Evolutionary conservation across 805 yeast genomes (phyloP), one percentile per base, ranked within the genome.

Genomic region (Yamadazyma takamatsuzukensis): DNA sequence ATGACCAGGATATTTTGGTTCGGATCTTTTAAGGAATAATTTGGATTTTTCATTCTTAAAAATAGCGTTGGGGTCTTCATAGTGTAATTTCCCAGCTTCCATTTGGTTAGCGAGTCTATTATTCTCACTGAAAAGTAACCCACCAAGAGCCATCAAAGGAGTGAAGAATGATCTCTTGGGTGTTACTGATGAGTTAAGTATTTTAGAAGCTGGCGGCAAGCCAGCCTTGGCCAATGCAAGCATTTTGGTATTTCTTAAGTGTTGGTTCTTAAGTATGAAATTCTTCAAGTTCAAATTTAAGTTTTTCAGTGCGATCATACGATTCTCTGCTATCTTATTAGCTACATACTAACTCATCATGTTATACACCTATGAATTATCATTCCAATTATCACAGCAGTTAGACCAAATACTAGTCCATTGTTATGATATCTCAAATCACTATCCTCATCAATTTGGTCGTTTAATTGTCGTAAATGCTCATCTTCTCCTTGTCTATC

Each of bases 1-100:
- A 53, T 88, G 95, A 2, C 85, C 87, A 2, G 81, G 81, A 56
- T 81, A 86, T 25, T 69, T 62, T 1, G 75, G 72, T 21, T 44
- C 51, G 1, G 61, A 55, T 35, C 80, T 53, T 22, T 47, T 39
- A 43, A 72, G 68, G 13, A 17, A 12, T 29, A 44, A 46, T 13
- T 55, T 57, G 23, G 47, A 54, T 12, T 35, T 35, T 24, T 51
- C 54, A 33, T 52, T 47, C 45, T 58, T 48, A 45, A 54, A 46
- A 30, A 44, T 45, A 32, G 63, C 47, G 46, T 59, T 53, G 22
- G 56, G 51, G 34, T 57, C 59, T 12, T 59, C 45, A 40, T 64
- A 64, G 47, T 68, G 71, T 27, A 68, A 43, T 47, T 69, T 60
- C 11, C 78, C 77, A 4, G 56, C 54, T 37, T 68, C 82, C 76